Percentiles rank a stretch among this genome's conserved stretches.
phyloP scores from a whole-genome alignment of 352 stramenopile species.

The Blastocystis sp. region DNA sequence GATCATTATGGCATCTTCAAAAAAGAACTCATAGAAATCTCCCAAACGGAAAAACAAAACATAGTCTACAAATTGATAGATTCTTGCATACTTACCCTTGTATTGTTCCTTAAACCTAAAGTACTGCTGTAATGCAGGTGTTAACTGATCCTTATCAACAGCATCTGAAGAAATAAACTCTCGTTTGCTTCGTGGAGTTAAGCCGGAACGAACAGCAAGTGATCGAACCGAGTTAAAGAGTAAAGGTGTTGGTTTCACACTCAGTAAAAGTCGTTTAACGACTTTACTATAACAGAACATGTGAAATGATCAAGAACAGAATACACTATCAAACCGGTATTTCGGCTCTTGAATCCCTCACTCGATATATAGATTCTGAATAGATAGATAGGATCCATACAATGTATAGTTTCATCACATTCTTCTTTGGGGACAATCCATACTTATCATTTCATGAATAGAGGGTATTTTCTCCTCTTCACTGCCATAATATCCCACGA shows the following conservation, averaged over 20 bases:
- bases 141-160: conserved; percentile 44
- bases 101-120: conserved; percentile 53
- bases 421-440: not conserved
- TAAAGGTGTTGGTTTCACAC: not conserved
- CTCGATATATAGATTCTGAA: too few species aligned
- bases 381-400: too few species aligned
- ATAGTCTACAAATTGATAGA: conserved; percentile 53
- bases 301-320: not conserved
- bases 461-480: not conserved
- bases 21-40: conserved; percentile 66
- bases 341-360: not conserved
- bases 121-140: conserved; percentile 36
- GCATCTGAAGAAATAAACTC: conserved; percentile 30
- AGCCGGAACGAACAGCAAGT: not conserved
- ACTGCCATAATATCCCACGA: not conserved
- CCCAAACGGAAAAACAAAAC: conserved; percentile 64
- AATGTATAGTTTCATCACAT: too few species aligned
- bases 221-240: not conserved
- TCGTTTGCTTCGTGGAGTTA: not conserved
- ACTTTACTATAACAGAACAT: not conserved
- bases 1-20: conserved; percentile 63
- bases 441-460: not conserved
- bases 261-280: not conserved
- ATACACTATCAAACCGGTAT: not conserved
- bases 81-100: not conserved